These are phyloP conservation scores for Naganishia onofrii DNA, from an alignment of 768 basidiomycete species.

Conservation along the genomic window DNA sequence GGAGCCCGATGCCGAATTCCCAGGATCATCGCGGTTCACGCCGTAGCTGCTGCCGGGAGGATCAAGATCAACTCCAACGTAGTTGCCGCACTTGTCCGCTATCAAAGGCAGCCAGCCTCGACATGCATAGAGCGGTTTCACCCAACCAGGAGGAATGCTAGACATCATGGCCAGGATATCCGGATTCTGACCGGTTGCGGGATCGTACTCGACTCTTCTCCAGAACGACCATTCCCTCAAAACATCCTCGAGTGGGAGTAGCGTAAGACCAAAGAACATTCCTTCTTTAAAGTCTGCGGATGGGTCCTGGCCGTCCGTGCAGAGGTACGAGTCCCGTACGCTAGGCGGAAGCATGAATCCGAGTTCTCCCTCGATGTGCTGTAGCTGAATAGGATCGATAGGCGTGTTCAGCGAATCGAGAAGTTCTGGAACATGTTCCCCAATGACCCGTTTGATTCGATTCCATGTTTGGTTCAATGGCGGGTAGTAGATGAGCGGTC, in stretches of 20 bases:
- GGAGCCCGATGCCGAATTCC: slow-evolving; percentile 5
- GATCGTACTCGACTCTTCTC: slow-evolving; percentile 88
- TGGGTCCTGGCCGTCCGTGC: slow-evolving; percentile 89
- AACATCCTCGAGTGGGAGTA: slow-evolving; percentile 87
- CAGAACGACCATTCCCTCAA: slow-evolving; percentile 95
- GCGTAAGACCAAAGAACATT: slow-evolving; percentile 90
- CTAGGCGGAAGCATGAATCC: slow-evolving; percentile 71
- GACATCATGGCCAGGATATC: slow-evolving; percentile 73
- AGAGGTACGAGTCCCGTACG: slow-evolving; percentile 85
- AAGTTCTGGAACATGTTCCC: slow-evolving; percentile 84
- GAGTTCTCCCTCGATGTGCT: slow-evolving; percentile 77
- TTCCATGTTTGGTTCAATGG: slow-evolving; percentile 79
- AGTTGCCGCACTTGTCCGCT: slow-evolving; percentile 90
- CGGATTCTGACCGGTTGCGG: slow-evolving; percentile 74
- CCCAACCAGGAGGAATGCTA: slow-evolving; percentile 84
- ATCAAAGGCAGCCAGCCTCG: slow-evolving; percentile 96
- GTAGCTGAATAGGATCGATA: slow-evolving; percentile 73
- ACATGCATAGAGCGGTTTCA: slow-evolving; percentile 83
- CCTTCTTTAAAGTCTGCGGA: slow-evolving; percentile 71
- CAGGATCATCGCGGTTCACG: slow-evolving; percentile 14
- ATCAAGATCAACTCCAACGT: slow-evolving; percentile 90
- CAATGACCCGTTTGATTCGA: slow-evolving; percentile 77
- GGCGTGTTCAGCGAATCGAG: slow-evolving; percentile 94
- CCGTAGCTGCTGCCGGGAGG: slow-evolving; percentile 54
- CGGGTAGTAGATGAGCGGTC: slow-evolving; percentile 59